Evolutionary conservation across 805 yeast species (phyloP).

Genomic region (Metschnikowia corniflorae): DNA sequence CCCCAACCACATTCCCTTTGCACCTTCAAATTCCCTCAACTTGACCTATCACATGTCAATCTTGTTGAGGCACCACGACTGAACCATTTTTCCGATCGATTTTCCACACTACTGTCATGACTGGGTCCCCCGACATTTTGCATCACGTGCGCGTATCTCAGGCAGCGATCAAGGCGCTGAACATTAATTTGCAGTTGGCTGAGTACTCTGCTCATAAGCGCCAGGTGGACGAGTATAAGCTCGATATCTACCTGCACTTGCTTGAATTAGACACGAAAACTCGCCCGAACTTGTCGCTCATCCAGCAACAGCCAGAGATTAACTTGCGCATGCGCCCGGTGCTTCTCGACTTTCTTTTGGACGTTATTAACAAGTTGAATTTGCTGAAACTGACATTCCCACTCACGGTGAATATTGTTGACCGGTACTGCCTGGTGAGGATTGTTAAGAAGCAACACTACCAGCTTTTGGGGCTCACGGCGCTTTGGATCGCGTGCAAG

Average conservation of each 20-base stretch:
- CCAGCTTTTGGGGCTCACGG: constrained; percentile 42
- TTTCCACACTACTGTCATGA: too few species aligned
- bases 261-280: constrained; percentile 22
- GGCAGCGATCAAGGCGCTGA: constrained; percentile 35
- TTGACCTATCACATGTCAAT: too few species aligned
- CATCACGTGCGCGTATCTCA: constrained; percentile 28
- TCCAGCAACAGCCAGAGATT: constrained; percentile 46
- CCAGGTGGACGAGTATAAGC: constrained; percentile 43
- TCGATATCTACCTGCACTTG: constrained; percentile 39
- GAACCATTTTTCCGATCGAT: too few species aligned
- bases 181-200: constrained; percentile 39
- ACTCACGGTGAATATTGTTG: constrained; percentile 42
- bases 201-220: constrained; percentile 46
- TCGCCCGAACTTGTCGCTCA: constrained; percentile 25
- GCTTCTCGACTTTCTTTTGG: constrained; percentile 42
- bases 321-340: constrained; percentile 43
- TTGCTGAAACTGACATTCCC: constrained; percentile 42
- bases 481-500: constrained; percentile 44
- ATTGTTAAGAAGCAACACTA: constrained; percentile 45
- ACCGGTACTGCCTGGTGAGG: constrained; percentile 42
- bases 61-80: too few species aligned
- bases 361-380: constrained; percentile 39
- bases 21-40: background rate
- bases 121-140: constrained; percentile 15
- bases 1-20: background rate